Evolutionary conservation across 2,329 filamentous ascomycete genomes (phyloP), one percentile per base, ranked within the genome.

Genomic region (Curvularia hawaiiensis): DNA sequence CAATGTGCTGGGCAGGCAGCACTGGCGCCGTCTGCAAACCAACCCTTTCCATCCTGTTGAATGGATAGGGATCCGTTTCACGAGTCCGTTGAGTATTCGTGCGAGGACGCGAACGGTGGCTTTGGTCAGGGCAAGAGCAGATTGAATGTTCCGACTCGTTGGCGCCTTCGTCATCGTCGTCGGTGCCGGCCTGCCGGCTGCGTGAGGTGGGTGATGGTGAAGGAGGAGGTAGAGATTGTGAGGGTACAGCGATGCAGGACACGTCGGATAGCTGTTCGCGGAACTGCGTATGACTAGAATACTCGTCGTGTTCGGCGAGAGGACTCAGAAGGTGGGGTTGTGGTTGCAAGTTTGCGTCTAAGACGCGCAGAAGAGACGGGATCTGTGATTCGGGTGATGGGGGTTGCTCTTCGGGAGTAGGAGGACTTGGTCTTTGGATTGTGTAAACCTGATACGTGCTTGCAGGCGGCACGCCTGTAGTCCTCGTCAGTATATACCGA

Each of bases 291-390:
- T 16, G 14, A 14, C 28, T 24, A 7, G 41, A 14, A 2, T 31
- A n/a, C 28, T 47, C 44, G 30, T 47, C 44, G 10, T 8, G 24
- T 26, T 50, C 39, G 2, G 30, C 3, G 3, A 50, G 22, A n/a
- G 52, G 35, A n/a, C 45, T 44, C 2, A 33, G 47, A n/a, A 20
- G 26, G 48, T 41, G 48, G 9, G 46, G 46, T 31, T 47, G 53
- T 2, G 33, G 28, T 2, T 31, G 41, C 40, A 56, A 18, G 16
- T 31, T 26, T 20, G 48, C 16, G 26, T 51, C 48, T 1, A 45
- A 41, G 16, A 24, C 30, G 6, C 41, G 28, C 24, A 35, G 39
- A 16, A 43, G 45, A n/a, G 45, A 33, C 10, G 38, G 44, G 16
- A 35, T 49, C 20, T 39, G 16, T 22, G 33, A 41, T 14, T 39